Evolutionary conservation across 805 yeast species (phyloP).

Genomic region (Sugiyamaella boreocaroliniensis): DNA sequence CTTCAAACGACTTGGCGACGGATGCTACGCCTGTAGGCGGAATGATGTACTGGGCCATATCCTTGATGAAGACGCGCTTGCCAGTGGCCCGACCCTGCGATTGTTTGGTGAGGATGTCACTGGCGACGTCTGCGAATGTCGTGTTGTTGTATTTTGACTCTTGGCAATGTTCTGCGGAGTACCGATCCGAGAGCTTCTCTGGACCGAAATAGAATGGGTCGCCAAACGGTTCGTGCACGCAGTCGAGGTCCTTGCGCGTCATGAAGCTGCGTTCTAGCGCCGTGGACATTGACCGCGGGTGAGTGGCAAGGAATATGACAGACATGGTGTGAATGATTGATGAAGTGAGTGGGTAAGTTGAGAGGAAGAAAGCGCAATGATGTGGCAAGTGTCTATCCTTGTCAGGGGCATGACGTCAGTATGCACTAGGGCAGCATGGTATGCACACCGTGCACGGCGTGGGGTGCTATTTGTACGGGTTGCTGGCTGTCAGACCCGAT

Average conservation of each 20-base stretch:
- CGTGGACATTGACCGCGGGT: slow-evolving; percentile 25
- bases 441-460: no score
- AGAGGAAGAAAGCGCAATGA: background rate
- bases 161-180: slow-evolving; percentile 11
- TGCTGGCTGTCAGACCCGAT: no score
- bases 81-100: background rate
- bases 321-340: slow-evolving; percentile 3
- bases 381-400: no score
- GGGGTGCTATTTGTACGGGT: no score
- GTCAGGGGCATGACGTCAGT: no score
- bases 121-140: slow-evolving; percentile 16
- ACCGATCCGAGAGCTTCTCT: slow-evolving; percentile 21
- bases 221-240: slow-evolving; percentile 26
- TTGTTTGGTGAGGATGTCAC: slow-evolving; percentile 6
- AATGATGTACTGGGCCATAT: slow-evolving; percentile 26
- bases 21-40: slow-evolving; percentile 15
- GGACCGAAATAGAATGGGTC: slow-evolving; percentile 26
- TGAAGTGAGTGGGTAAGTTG: background rate
- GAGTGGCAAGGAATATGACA: slow-evolving; percentile 20
- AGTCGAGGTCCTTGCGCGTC: slow-evolving; percentile 17
- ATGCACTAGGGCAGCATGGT: no score
- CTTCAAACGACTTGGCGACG: slow-evolving; percentile 11
- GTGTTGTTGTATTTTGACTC: slow-evolving; percentile 9
- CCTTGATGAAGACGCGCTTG: slow-evolving; percentile 21
- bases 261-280: slow-evolving; percentile 24